Base-by-base conservation (phyloP, 345 rosid genomes). In the Linum trigynum region DNA sequence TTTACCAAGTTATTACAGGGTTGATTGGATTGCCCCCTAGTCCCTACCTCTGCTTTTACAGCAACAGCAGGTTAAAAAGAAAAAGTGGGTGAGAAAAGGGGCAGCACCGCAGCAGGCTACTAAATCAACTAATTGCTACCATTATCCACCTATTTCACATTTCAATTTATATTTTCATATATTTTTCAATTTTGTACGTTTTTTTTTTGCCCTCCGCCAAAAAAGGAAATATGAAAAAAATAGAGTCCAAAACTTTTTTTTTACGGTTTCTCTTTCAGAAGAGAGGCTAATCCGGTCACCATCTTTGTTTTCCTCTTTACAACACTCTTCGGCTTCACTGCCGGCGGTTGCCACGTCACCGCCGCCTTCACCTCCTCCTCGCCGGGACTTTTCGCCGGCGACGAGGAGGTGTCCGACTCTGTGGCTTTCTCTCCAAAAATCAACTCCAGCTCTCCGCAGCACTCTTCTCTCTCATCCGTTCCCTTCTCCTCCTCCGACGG, bases 261-360 rank as follows among this genome's bases (percentile, higher is more conserved):
- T 85, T 79, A 92, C 38, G 88, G 77, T 63, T 79, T 84, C 80
- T 84, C 86, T 65, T 77, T 81, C 37, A 92, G 81, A n/a, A 92
- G 90, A 61, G 84, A 85, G 71, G 95, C 97, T 67, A 92, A 81
- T 69, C 96, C 96, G 72, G 96, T 90, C 74, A 92, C 94, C 50
- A 85, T 68, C 80, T 85, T 85, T 68, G 81, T 71, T 69, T 89
- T 83, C 68, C 77, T 82, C 70, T 85, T 88, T 38, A 71, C 32
- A 23, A 23, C 75, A 65, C 80, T 64, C 79, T 83, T 85, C 66
- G 79, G 80, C 78, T 76, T 81, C 51, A 83, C 65, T 67, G 83
- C 83, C 77, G 86, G 84, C 59, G 79, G 87, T 67, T 76, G 81
- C 95, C 86, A 87, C 12, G 75, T 50, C n/a, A 50, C 69, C 56